These are phyloP conservation scores for Cryptomeria japonica DNA, from an alignment of 75 land plant genomes.

Conservation along the genomic window DNA sequence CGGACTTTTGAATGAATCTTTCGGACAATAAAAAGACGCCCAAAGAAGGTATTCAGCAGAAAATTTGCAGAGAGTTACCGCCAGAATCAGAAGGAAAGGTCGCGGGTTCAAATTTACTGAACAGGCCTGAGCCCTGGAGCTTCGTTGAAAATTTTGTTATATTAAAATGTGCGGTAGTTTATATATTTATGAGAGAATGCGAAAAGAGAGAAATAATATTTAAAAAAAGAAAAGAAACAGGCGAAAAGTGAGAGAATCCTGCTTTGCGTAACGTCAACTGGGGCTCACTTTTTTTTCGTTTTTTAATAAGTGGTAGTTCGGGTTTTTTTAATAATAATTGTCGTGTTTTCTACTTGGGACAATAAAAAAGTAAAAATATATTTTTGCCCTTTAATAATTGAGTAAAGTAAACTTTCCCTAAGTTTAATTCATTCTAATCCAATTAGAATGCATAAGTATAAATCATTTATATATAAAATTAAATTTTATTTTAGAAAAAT, in stretches of 20 bases:
- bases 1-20: not conserved
- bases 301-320: not conserved
- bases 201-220: not conserved
- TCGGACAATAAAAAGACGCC: not conserved
- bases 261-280: constrained; percentile 5
- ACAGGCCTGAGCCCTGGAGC: not conserved
- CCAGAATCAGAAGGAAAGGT: not conserved
- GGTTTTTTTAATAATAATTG: not conserved
- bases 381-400: too few relatives aligned
- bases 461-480: too few relatives aligned
- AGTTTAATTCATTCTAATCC: too few relatives aligned
- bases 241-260: not conserved
- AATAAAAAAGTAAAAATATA: too few relatives aligned
- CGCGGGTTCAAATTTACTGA: not conserved
- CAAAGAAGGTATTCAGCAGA: not conserved
- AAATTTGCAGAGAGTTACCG: not conserved
- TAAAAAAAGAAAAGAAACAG: not conserved
- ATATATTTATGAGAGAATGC: not conserved
- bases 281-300: not conserved
- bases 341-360: too few relatives aligned
- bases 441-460: too few relatives aligned
- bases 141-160: not conserved
- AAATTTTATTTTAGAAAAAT: too few relatives aligned
- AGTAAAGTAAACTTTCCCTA: too few relatives aligned
- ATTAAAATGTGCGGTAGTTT: not conserved